These are phyloP conservation scores for Coelastrella sp. DNA, from an alignment of 139 green algal species.

Conservation along the genomic window DNA sequence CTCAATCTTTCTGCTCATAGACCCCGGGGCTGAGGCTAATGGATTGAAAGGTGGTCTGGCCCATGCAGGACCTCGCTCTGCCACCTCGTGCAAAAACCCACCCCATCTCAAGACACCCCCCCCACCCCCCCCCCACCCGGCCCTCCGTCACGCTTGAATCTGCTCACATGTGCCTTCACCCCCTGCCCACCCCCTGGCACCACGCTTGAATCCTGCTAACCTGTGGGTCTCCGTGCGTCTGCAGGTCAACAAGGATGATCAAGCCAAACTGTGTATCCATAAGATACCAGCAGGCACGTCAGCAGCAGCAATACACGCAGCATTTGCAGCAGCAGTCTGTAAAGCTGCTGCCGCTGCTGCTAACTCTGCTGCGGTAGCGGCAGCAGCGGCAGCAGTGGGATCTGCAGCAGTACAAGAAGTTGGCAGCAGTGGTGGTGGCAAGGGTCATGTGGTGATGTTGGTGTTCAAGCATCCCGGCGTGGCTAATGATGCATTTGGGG, in stretches of 20 bases:
- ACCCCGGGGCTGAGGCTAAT: no score
- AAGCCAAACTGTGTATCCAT: constrained; percentile 69
- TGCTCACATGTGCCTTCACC: no score
- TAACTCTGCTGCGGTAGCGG: background rate
- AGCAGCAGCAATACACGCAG: constrained; percentile 7
- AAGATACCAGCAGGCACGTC: constrained; percentile 26
- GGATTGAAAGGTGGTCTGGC: no score
- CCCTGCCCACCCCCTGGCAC: no score
- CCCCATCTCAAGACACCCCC: no score
- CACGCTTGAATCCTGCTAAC: no score
- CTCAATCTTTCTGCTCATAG: no score
- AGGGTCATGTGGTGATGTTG: constrained; percentile 42
- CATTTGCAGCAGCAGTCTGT: constrained; percentile 1
- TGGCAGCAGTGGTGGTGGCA: background rate
- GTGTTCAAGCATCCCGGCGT: constrained; percentile 49
- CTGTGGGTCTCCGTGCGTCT: background rate
- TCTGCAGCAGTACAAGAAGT: constrained; percentile 1
- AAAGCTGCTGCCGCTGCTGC: background rate
- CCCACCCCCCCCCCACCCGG: no score
- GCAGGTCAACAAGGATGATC: constrained; percentile 57
- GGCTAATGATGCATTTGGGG: constrained; percentile 48
- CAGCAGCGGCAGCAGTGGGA: background rate
- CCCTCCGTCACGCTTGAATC: no score
- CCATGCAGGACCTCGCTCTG: no score
- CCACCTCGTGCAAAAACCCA: no score